A percentile compares a stretch with the other conserved stretches of the same genome.
These are phyloP conservation scores for Suillus subaureus DNA, from an alignment of 768 basidiomycete genomes.

Conservation along the genomic window DNA sequence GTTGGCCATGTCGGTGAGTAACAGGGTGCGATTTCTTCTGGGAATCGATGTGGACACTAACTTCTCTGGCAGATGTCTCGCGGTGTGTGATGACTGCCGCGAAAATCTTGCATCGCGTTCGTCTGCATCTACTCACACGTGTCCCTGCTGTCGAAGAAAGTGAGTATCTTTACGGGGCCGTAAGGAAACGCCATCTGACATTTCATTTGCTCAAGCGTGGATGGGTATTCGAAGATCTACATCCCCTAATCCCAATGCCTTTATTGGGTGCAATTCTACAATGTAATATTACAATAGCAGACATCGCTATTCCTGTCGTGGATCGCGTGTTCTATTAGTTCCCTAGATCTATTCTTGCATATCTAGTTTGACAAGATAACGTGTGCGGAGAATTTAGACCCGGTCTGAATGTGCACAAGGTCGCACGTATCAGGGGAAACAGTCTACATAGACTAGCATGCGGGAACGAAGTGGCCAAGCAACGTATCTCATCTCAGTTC, in stretches of 20 bases:
- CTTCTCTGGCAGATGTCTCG: slow-evolving; percentile 41
- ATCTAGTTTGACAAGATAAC: no score
- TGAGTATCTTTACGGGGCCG: slow-evolving; percentile 28
- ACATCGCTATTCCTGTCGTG: not conserved
- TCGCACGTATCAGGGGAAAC: not conserved
- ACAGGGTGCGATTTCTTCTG: not conserved
- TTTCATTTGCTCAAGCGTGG: slow-evolving; percentile 24
- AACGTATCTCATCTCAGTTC: not conserved
- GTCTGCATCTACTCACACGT: slow-evolving; percentile 50
- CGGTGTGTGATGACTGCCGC: slow-evolving; percentile 56
- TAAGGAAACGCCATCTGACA: slow-evolving; percentile 3
- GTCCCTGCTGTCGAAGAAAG: slow-evolving; percentile 53
- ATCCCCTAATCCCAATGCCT: slow-evolving; percentile 23
- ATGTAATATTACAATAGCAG: not conserved
- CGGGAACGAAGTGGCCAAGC: not conserved
- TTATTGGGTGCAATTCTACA: not conserved
- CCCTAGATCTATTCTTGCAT: not conserved
- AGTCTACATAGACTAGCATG: not conserved
- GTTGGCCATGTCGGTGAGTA: slow-evolving; percentile 81
- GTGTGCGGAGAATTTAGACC: not conserved
- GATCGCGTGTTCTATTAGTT: not conserved
- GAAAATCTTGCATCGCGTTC: slow-evolving; percentile 53
- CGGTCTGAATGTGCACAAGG: not conserved
- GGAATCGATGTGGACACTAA: slow-evolving; percentile 7
- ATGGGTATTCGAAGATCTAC: slow-evolving; percentile 38